Evolutionary conservation across 148 eudicot species (phyloP).

Genomic region (Nyssa sinensis): DNA sequence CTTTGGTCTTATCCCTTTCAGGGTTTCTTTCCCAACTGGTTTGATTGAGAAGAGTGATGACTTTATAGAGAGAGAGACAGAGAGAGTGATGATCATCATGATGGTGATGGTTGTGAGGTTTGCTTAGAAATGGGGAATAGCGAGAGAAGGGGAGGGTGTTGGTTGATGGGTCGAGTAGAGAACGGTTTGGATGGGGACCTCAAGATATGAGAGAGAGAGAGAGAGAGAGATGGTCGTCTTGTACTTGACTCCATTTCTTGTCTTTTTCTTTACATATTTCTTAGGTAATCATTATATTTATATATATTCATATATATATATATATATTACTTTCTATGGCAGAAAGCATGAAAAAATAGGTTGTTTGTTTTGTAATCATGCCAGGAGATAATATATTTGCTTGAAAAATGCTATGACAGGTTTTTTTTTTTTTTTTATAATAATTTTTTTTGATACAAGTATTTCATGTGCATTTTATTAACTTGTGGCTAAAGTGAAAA

Average conservation of each 20-base stretch:
- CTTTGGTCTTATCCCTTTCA: neutral
- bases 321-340: slow-evolving; percentile 13
- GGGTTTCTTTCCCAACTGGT: slow-evolving; percentile 13
- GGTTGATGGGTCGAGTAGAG: slow-evolving; percentile 66
- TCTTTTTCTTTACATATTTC: slow-evolving; percentile 29
- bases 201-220: neutral
- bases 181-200: slow-evolving; percentile 49
- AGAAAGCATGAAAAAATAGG: slow-evolving; percentile 28
- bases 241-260: slow-evolving; percentile 58
- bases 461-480: too few relatives aligned
- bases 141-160: slow-evolving; percentile 36
- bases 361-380: slow-evolving; percentile 46
- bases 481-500: too few relatives aligned
- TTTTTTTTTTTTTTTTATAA: too few relatives aligned
- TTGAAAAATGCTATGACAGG: too few relatives aligned
- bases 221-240: slow-evolving; percentile 23
- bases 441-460: too few relatives aligned
- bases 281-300: slow-evolving; percentile 52
- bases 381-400: slow-evolving; percentile 37
- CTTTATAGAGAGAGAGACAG: slow-evolving; percentile 28
- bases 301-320: neutral
- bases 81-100: slow-evolving; percentile 42
- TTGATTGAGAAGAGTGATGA: slow-evolving; percentile 30
- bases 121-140: slow-evolving; percentile 54
- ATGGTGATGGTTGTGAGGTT: slow-evolving; percentile 52